Percentiles rank a stretch among this genome's conserved stretches.
Conservation (phyloP, 306 rosid genomes). For the Ochetophila trinervis region DNA sequence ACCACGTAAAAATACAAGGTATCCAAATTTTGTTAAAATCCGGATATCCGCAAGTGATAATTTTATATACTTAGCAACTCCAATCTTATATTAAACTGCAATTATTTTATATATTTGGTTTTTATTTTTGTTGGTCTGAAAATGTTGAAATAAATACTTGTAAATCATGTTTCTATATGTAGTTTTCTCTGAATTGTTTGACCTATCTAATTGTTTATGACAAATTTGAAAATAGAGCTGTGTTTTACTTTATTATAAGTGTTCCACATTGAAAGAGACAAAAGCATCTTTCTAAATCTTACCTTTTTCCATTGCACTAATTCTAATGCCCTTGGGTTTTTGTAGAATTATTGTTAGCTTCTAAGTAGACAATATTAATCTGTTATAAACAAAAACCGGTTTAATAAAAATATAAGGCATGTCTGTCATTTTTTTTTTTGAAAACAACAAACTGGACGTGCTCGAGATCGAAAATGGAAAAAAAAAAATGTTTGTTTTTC, state of each 20-base stretch:
- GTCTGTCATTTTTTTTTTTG: conserved; percentile 63
- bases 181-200: conserved; percentile 12
- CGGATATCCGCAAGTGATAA: no score
- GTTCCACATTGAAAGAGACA: conserved; percentile 20
- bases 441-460: conserved; percentile 24
- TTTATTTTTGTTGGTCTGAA: no score
- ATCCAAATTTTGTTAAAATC: no score
- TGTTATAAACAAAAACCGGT: neutral
- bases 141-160: no score
- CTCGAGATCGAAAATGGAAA: conserved; percentile 20
- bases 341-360: conserved; percentile 43
- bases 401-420: conserved; percentile 48
- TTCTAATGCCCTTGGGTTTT: conserved; percentile 46
- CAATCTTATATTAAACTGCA: no score
- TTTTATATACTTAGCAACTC: no score
- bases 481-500: conserved; percentile 10
- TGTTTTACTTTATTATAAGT: conserved; percentile 9
- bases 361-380: conserved; percentile 15
- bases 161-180: neutral
- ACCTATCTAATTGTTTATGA: conserved; percentile 12
- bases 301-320: conserved; percentile 41
- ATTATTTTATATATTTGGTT: no score
- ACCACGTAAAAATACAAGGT: no score
- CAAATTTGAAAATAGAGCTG: conserved; percentile 1
- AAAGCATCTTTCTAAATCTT: conserved; percentile 28